Percentiles rank a stretch among this genome's conserved stretches.
Evolutionary conservation across 257 asterid genomes (phyloP).

Genomic region (Nicotiana paniculata): DNA sequence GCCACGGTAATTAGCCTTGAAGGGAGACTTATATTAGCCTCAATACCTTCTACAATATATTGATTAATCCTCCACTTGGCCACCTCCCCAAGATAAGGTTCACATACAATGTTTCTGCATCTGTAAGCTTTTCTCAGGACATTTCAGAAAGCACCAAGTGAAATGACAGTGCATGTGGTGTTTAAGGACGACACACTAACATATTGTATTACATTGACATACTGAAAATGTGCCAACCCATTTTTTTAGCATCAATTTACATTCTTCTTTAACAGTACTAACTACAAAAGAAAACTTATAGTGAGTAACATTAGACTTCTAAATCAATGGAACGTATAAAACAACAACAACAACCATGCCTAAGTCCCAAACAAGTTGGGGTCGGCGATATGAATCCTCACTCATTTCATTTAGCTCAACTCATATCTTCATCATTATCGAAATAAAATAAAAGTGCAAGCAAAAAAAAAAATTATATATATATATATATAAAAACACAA

Average conservation of each 20-base stretch:
- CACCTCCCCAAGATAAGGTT: not conserved
- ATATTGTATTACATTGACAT: not conserved
- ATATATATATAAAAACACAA: too few species aligned
- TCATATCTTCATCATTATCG: too few species aligned
- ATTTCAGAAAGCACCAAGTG: not conserved
- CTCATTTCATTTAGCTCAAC: too few species aligned
- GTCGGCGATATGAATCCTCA: too few species aligned
- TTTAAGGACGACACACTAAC: not conserved
- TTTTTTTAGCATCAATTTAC: not conserved
- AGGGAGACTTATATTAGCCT: not conserved
- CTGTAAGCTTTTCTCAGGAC: not conserved
- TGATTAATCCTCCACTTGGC: constrained; percentile 4
- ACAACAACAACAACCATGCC: too few species aligned
- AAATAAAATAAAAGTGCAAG: too few species aligned
- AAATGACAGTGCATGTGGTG: not conserved
- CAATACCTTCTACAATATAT: not conserved
- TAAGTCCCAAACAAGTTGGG: too few species aligned
- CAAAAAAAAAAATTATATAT: too few species aligned
- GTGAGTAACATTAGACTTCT: not conserved
- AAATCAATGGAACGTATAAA: not conserved
- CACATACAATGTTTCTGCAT: not conserved
- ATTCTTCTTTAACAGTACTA: not conserved
- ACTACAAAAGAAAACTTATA: not conserved
- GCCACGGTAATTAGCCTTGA: not conserved
- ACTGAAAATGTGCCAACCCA: not conserved